Percentiles rank a stretch among this genome's conserved stretches.
Conservation (phyloP, 768 basidiomycete species). For the Leccinum fibrillosum region DNA sequence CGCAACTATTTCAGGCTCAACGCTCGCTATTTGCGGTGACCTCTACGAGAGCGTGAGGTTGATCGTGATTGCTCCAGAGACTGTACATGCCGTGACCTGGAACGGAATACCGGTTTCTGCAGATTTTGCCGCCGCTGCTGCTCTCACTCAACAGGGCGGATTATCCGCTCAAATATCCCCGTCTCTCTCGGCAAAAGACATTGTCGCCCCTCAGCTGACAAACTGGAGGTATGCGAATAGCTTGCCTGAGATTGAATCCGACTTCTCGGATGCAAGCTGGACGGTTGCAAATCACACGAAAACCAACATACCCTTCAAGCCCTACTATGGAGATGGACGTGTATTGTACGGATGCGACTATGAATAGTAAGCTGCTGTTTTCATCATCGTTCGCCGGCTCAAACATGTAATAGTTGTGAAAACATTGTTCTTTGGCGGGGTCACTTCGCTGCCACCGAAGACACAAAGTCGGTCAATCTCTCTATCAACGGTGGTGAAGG, state of each 20-base stretch:
- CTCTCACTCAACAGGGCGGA: constrained; percentile 37
- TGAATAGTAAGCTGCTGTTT: constrained; percentile 55
- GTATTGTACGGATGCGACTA: constrained; percentile 88
- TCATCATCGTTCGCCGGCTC: constrained; percentile 4
- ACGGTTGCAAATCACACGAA: constrained; percentile 62
- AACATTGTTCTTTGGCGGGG: constrained; percentile 81
- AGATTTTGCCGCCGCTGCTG: constrained; percentile 29
- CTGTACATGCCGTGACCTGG: constrained; percentile 60
- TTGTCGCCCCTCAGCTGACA: constrained; percentile 47
- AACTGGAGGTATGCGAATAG: constrained; percentile 77
- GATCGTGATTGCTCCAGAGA: constrained; percentile 60
- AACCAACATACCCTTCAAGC: constrained; percentile 70
- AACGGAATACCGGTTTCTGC: constrained; percentile 53
- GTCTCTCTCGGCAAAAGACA: constrained; percentile 27
- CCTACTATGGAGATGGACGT: constrained; percentile 70
- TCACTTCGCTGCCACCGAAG: constrained; percentile 63
- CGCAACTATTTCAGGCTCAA: constrained; percentile 45
- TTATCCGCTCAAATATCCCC: constrained; percentile 46
- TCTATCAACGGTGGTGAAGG: constrained; percentile 82
- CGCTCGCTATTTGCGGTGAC: constrained; percentile 66
- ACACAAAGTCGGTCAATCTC: constrained; percentile 63
- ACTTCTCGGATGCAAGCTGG: constrained; percentile 67
- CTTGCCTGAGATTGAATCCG: constrained; percentile 60
- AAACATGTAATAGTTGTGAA: constrained; percentile 56
- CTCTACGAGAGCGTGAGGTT: constrained; percentile 55